Base-by-base conservation (phyloP, 139 green algal species). In the Chlamydomonas applanata region DNA sequence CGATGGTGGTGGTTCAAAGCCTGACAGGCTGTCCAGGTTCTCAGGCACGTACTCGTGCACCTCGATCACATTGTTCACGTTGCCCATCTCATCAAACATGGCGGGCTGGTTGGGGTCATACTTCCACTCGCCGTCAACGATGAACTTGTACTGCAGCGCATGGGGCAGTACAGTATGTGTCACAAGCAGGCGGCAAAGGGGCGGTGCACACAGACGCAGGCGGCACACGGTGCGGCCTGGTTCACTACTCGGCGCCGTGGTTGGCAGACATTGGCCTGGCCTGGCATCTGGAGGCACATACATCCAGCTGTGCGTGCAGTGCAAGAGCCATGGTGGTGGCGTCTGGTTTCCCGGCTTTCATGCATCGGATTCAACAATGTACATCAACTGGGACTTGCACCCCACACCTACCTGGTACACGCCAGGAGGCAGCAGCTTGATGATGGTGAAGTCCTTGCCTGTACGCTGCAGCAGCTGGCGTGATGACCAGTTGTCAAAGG, bases 51-150 rank as follows among this genome's bases (percentile, higher is more conserved):
- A 97, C 85, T 99, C 95, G 74, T 96, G 89, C 54, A 97, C 96
- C 86, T 99, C 96, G 24, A 99, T 79, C 32, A 98, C 91, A 73
- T 99, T 99, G 89, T 99, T 99, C 25, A 99, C 92, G 79, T 99
- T 99, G 69, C 91, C 91, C 79, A 92, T 89, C 71, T 98, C 96
- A 71, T 99, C 96, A 59, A 94, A 96, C 88, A 99, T 97, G 36
- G 92, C 93, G 0, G 91, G 84, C 83, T 97, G 92, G 84, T 98
- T 97, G 33, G 95, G 92, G 45, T 97, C 96, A 73, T 98, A 97
- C 72, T 93, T 92, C 96, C 96, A 99, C 59, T 94, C 87, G 9
- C 92, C 91, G 71, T 99, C 96, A n/a, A 99, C 96, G 16, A 97
- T 95, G 82, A 96, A 97, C 73, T 97, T 97, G 88, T 96, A 98